Percentiles rank a stretch among this genome's conserved stretches.
Conservation (phyloP, 495 filamentous ascomycete genomes). For the Rostrohypoxylon terebratum region DNA sequence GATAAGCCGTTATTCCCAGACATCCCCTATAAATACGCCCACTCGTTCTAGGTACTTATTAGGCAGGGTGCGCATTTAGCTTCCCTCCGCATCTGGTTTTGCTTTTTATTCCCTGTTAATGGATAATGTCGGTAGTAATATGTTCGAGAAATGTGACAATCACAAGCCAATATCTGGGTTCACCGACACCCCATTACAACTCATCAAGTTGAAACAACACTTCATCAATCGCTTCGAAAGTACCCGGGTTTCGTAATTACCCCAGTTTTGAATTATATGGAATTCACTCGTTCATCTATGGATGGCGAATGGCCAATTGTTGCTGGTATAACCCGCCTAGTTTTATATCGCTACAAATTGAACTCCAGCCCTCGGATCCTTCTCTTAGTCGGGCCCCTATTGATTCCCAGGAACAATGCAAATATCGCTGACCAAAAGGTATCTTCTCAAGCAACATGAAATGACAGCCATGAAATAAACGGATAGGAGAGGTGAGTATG, state of each 20-base stretch:
- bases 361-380: constrained; percentile 17
- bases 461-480: not conserved
- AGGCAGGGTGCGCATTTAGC: not conserved
- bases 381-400: not conserved
- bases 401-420: constrained; percentile 19
- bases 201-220: not conserved
- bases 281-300: constrained; percentile 19
- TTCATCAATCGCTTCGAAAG: not conserved
- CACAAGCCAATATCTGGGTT: no score
- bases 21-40: not conserved
- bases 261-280: not conserved
- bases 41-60: not conserved
- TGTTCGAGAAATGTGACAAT: not conserved
- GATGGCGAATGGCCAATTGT: not conserved
- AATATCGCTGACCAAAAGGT: constrained; percentile 20
- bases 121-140: not conserved
- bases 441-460: constrained; percentile 21
- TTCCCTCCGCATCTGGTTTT: not conserved
- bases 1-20: constrained; percentile 2
- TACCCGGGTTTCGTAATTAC: not conserved
- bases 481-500: not conserved
- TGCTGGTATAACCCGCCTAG: not conserved
- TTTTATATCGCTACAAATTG: constrained; percentile 14
- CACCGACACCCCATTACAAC: not conserved
- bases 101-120: not conserved